These are phyloP conservation scores for Zizania palustris DNA, from an alignment of 202 grass and related monocot genomes.

Conservation along the genomic window DNA sequence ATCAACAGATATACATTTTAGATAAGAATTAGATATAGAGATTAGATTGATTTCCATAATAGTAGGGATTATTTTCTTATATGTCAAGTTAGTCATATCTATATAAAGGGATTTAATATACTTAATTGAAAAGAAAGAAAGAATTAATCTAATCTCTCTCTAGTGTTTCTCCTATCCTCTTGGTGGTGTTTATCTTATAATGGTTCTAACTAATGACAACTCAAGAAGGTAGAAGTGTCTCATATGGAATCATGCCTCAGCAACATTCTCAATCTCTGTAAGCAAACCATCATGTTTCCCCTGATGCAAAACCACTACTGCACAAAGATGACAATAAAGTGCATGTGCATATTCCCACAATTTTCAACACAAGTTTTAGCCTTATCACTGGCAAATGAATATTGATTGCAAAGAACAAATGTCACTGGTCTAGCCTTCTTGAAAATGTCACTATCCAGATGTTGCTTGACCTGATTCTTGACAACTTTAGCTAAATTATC, in stretches of 20 bases:
- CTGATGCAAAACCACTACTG: conserved; percentile 48
- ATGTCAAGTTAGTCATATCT: no score
- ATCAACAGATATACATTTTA: no score
- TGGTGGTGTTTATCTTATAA: conserved; percentile 39
- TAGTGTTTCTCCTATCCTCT: conserved; percentile 25
- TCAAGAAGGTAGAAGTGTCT: conserved; percentile 74
- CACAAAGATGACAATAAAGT: conserved; percentile 66
- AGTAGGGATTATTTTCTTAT: no score
- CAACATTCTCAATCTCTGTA: conserved; percentile 62
- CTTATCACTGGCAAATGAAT: conserved; percentile 56
- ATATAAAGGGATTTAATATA: no score
- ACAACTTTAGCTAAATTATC: conserved; percentile 26
- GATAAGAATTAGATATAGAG: no score
- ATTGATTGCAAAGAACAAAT: conserved; percentile 70
- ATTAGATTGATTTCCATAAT: no score
- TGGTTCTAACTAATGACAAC: conserved; percentile 38
- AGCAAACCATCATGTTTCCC: conserved; percentile 54
- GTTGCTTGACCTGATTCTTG: conserved; percentile 48
- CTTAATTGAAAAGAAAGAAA: no score
- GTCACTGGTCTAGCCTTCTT: conserved; percentile 80
- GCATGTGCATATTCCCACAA: conserved; percentile 60
- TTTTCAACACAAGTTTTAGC: conserved; percentile 54
- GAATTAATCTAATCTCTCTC: no score
- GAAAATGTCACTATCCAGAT: conserved; percentile 62
- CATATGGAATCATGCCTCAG: conserved; percentile 82